Base-by-base conservation (phyloP, 805 yeast genomes). In the Candida insectalens region DNA sequence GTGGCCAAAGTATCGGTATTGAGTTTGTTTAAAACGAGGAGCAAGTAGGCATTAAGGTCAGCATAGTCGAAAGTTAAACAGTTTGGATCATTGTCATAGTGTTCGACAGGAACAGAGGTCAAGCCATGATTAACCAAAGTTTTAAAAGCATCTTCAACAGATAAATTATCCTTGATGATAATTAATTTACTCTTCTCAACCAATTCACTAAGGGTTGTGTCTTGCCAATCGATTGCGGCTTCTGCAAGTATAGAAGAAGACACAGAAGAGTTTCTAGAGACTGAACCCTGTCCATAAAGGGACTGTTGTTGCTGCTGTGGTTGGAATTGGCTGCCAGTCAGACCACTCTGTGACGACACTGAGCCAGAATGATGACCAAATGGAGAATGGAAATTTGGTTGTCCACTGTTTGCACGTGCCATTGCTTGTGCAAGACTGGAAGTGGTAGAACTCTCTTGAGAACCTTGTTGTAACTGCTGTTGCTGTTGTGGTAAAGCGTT, bases 51-150 rank as follows among this genome's bases (percentile, higher is more conserved):
- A 49, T 84, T 87, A 56, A 89, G 67, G 59, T 89, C 96, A 19
- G 89, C 71, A 59, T 85, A 92, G 57, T 92, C 98, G 55, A 89
- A 89, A 2, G 95, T 81, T 39, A 81, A 67, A 49, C 92, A 84
- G 43, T 78, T 71, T 44, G 77, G 60, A 44, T 76, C 83, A 33
- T 67, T 63, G 2, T 65, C 62, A 37, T 47, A 62, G 31, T 67
- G 63, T 41, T 69, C 72, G 13, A 89, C 92, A 0, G 98, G 97
- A 36, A 92, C 62, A 12, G 94, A 80, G 2, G 96, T 89, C 49
- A 92, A 69, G 42, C 80, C 77, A 55, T 88, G 69, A 21, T 67
- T 60, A 20, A 71, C 68, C 49, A 89, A 65, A 4, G 79, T 76
- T 47, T 87, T 85, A 60, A 83, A 92, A 2, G 97, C 96, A 36